A percentile compares a stretch with the other conserved stretches of the same genome.
phyloP scores from a whole-genome alignment of 306 rosid species.

The Quercus rubra region DNA sequence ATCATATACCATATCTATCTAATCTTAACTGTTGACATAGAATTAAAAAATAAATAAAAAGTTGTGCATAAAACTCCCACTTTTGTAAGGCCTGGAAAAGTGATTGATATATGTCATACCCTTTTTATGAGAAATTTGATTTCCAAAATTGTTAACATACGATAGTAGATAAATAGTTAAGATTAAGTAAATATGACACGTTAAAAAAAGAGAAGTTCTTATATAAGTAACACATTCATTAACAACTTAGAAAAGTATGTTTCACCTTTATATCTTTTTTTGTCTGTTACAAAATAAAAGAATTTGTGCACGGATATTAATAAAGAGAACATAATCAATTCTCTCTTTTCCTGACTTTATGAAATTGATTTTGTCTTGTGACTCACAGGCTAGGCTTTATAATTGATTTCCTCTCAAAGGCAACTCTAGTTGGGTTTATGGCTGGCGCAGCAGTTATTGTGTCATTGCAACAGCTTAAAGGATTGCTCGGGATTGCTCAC shows the following conservation, averaged over 20 bases:
- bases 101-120: too few species aligned
- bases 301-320: not conserved
- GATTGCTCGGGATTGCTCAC: conserved; percentile 80
- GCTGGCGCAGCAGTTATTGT: conserved; percentile 99
- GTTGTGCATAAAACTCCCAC: too few species aligned
- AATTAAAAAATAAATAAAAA: too few species aligned
- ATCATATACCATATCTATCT: too few species aligned
- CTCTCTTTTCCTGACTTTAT: not conserved
- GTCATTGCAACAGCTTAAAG: conserved; percentile 86
- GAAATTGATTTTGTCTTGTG: conserved; percentile 3
- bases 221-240: not conserved
- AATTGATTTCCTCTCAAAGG: conserved; percentile 93
- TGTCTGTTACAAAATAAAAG: not conserved
- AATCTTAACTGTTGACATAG: too few species aligned
- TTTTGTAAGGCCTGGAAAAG: rapidly evolving
- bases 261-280: not conserved
- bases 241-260: not conserved
- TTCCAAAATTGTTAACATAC: too few species aligned
- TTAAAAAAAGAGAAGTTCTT: not conserved
- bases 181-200: too few species aligned
- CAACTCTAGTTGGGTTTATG: conserved; percentile 92
- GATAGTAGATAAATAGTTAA: too few species aligned
- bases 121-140: too few species aligned
- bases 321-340: not conserved
- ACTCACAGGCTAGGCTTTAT: conserved; percentile 77